These are phyloP conservation scores for Sarcodon aspratus DNA, from an alignment of 768 basidiomycete species.

Conservation along the genomic window DNA sequence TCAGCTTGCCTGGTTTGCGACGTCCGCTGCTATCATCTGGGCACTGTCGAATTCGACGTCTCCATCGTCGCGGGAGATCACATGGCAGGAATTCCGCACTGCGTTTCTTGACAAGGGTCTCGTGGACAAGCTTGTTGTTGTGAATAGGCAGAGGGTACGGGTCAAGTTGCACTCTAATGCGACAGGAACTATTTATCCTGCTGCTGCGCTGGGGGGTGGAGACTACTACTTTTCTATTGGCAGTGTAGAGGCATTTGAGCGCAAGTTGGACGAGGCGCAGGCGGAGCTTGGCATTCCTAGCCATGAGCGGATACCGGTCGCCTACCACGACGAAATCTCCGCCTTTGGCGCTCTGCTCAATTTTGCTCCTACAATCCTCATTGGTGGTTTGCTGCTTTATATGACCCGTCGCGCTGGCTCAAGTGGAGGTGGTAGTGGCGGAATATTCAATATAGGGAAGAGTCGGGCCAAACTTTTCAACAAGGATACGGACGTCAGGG, in stretches of 20 bases:
- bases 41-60: slow-evolving; percentile 38
- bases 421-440: slow-evolving; percentile 57
- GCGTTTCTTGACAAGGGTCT: slow-evolving; percentile 95
- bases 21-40: slow-evolving; percentile 53
- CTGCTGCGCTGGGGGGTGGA: slow-evolving; percentile 34
- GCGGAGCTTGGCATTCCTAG: slow-evolving; percentile 84
- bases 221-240: slow-evolving; percentile 96
- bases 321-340: slow-evolving; percentile 92
- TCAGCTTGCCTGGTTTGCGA: slow-evolving; percentile 48
- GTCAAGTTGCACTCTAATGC: slow-evolving; percentile 91
- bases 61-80: slow-evolving; percentile 73
- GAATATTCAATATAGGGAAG: slow-evolving; percentile 97
- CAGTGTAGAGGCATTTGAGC: slow-evolving; percentile 92
- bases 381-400: slow-evolving; percentile 84
- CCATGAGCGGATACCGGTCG: slow-evolving; percentile 90
- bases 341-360: slow-evolving; percentile 72
- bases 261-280: slow-evolving; percentile 91
- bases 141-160: slow-evolving; percentile 85
- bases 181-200: slow-evolving; percentile 65
- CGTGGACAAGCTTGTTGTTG: slow-evolving; percentile 86
- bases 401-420: slow-evolving; percentile 64
- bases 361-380: slow-evolving; percentile 90
- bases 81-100: slow-evolving; percentile 98
- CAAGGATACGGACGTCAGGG: slow-evolving; percentile 89
- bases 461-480: slow-evolving; percentile 92